These are phyloP conservation scores for Anisodus acutangulus DNA, from an alignment of 257 asterid species.

Conservation along the genomic window DNA sequence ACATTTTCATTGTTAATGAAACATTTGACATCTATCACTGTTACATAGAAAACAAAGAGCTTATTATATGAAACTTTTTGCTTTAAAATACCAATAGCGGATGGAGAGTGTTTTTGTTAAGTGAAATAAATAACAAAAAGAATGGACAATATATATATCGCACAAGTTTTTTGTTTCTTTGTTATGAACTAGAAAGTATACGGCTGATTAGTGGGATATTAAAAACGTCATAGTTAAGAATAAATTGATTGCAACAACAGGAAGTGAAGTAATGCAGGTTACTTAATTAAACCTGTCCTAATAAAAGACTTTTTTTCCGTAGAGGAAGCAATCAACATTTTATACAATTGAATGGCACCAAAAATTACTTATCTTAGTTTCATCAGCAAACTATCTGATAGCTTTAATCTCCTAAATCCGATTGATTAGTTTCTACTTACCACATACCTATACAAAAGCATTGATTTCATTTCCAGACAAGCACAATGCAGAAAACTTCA, in stretches of 20 bases:
- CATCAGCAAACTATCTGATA: constrained; percentile 22
- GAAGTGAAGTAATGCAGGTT: background rate
- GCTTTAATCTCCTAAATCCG: constrained; percentile 8
- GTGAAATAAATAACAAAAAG: too few relatives aligned
- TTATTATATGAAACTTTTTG: too few relatives aligned
- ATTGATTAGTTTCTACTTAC: background rate
- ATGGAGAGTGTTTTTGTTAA: too few relatives aligned
- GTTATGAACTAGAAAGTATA: background rate
- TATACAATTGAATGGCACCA: constrained; percentile 27
- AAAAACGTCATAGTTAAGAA: background rate
- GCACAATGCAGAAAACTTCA: constrained; percentile 27
- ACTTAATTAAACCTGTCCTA: background rate
- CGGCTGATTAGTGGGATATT: background rate
- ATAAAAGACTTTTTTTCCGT: background rate
- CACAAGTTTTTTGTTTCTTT: background rate
- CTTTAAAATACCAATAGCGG: too few relatives aligned
- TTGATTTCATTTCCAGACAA: constrained; percentile 19
- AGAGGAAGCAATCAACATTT: constrained; percentile 20
- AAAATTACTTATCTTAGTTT: background rate
- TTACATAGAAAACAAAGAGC: too few relatives aligned
- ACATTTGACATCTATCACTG: too few relatives aligned
- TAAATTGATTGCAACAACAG: constrained; percentile 21
- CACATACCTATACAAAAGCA: constrained; percentile 13
- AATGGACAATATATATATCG: background rate
- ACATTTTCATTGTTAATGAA: too few relatives aligned